phyloP scores from a whole-genome alignment of 805 yeast species.

The Dipodascus geniculatus region DNA sequence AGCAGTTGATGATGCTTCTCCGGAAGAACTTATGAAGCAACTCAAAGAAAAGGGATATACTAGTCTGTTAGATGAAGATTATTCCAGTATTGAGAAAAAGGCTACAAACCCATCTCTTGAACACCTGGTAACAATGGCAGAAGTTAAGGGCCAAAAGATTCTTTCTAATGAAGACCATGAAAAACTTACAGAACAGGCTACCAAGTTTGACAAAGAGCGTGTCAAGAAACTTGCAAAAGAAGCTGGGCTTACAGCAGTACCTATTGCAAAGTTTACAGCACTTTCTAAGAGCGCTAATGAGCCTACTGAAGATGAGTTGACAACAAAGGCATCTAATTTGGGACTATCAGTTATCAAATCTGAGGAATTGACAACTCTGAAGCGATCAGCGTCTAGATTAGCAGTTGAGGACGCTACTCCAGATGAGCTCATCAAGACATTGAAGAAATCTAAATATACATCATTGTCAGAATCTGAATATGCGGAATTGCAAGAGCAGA shows the following conservation, averaged over 20 bases:
- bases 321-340: not conserved
- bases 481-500: not conserved
- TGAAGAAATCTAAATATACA: not conserved
- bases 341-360: conserved; percentile 9
- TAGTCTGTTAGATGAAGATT: not conserved
- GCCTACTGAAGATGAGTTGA: conserved; percentile 2
- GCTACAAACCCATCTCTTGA: not conserved
- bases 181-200: not conserved
- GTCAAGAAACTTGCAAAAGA: conserved; percentile 11
- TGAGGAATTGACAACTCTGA: not conserved
- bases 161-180: conserved; percentile 12
- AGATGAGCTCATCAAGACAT: not conserved
- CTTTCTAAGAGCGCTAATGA: conserved; percentile 12
- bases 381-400: conserved; percentile 3
- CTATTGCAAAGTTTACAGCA: conserved; percentile 13
- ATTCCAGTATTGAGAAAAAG: not conserved
- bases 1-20: conserved; percentile 8
- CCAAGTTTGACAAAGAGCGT: not conserved
- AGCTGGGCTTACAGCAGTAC: conserved; percentile 24
- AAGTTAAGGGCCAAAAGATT: conserved; percentile 12
- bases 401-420: conserved; percentile 8
- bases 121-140: not conserved
- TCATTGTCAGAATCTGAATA: not conserved
- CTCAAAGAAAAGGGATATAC: not conserved
- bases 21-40: not conserved